Base-by-base conservation (phyloP, 768 basidiomycete species). In the Agrocybe pediades region DNA sequence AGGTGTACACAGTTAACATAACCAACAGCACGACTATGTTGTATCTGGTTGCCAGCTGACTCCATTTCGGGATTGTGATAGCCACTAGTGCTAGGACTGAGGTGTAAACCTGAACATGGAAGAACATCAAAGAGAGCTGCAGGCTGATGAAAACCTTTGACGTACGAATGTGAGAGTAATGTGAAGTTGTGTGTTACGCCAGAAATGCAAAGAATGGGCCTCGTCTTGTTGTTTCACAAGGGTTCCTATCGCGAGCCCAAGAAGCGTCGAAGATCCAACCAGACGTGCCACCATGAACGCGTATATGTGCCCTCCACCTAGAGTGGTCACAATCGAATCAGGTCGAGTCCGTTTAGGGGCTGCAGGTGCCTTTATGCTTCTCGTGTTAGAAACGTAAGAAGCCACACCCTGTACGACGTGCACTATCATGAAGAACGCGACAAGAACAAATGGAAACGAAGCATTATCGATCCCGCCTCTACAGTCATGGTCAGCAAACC, bases 1-100 rank as follows among this genome's bases (percentile, higher is more conserved):
- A 82, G 19, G 68, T 60, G 62, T 81, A 88, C 1, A 85, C 71
- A 0, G 52, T 55, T 71, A 58, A 71, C 55, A 61, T 68, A 49
- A 54, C 73, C 29, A 73, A 26, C 8, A 74, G 60, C 3, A 74
- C 26, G 27, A 63, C 16, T 39, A 55, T 68, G 29, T 66, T 60
- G 54, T 74, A 68, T 23, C 57, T 53, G 3, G 62, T 58, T 13
- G 59, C 36, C 16, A 67, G 61, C 8, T 60, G 51, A 26, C 70
- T 71, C 47, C 71, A 64, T 6, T 60, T 62, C 20, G 66, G 64
- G 2, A 71, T 61, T 0, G 69, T 57, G 15, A 79, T 55, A 3
- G 77, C 64, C 8, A 76, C 47, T 33, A 77, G 57, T 1, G 73
- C 72, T 17, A 80, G 62, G 19, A 81, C 36, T 6, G 74, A 68